phyloP scores from a whole-genome alignment of 2,329 filamentous ascomycete species.

The Alternaria rosae region DNA sequence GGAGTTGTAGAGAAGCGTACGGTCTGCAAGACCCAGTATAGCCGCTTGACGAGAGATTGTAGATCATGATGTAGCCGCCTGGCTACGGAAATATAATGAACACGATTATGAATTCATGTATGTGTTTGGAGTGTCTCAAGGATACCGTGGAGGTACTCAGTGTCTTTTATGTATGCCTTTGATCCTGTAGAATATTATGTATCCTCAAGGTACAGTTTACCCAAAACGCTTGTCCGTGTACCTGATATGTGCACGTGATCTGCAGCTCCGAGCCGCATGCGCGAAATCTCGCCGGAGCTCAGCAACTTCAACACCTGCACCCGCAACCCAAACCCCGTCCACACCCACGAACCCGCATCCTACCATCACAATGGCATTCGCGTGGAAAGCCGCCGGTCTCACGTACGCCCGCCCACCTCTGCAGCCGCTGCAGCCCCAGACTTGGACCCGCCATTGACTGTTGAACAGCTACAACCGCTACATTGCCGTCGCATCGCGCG shows the following conservation, averaged over 20 bases:
- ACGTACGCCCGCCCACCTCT: slow-evolving; percentile 69
- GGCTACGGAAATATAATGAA: slow-evolving; percentile 36
- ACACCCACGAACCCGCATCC: slow-evolving; percentile 35
- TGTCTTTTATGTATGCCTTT: neutral
- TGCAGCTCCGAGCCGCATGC: slow-evolving; percentile 35
- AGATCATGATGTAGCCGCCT: slow-evolving; percentile 14
- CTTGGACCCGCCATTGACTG: slow-evolving; percentile 36
- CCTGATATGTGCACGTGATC: slow-evolving; percentile 31
- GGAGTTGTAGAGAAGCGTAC: slow-evolving; percentile 49
- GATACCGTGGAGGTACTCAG: neutral
- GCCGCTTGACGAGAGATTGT: neutral
- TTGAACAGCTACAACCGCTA: slow-evolving; percentile 95
- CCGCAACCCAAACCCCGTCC: slow-evolving; percentile 33
- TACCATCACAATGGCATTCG: slow-evolving; percentile 83
- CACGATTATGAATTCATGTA: slow-evolving; percentile 1
- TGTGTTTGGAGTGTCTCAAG: neutral
- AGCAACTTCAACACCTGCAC: slow-evolving; percentile 34
- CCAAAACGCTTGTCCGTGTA: neutral
- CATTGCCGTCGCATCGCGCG: slow-evolving; percentile 91
- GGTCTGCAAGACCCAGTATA: neutral
- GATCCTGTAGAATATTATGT: neutral
- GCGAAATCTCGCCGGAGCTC: slow-evolving; percentile 37
- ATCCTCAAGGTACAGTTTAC: neutral
- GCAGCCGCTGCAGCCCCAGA: slow-evolving; percentile 2
- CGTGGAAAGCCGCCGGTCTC: slow-evolving; percentile 97